Base-by-base conservation (phyloP, 495 filamentous ascomycete species). In the Cladorrhinum samala region DNA sequence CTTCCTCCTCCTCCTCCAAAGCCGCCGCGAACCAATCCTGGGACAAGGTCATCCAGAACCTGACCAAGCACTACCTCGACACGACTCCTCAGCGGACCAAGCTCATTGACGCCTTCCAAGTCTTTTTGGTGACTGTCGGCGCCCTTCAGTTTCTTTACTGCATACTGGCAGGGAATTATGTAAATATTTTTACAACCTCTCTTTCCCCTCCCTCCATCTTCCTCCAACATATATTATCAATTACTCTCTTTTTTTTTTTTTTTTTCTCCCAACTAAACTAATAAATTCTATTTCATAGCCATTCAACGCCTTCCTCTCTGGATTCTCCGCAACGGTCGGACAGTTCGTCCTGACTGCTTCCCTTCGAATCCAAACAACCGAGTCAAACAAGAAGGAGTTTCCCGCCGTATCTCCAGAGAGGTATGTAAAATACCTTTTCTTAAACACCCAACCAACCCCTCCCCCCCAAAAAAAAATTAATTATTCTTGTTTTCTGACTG, bases 261-360 rank as follows among this genome's bases (percentile, higher is more conserved):
- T 45, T 1, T 9, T 25, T 49, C 4, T 9, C 16, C 21, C 11
- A 6, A 16, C 9, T 45, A 45, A 39, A 55, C 58, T n/a, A n/a
- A n/a, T n/a, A n/a, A n/a, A n/a, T n/a, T n/a, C n/a, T n/a, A n/a
- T n/a, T n/a, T n/a, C n/a, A n/a, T n/a, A 97, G 91, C 93, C 93
- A 7, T 98, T 98, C 81, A 98, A 98, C 70, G 93, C 93, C 59
- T 98, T 98, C 76, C 78, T 98, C 39, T 85, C 90, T 25, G 94
- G 94, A 41, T 98, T 98, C 77, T 83, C 80, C 40, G 92, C 92
- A 9, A 93, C 94, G 2, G 92, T 98, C 44, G 93, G 94, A 17
- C 94, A 98, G 66, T 98, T 98, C 70, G 93, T 98, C 37, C 81
- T 97, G 46, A 95, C 91, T 39, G 82, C 78, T 50, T 83, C 82